phyloP scores from a whole-genome alignment of 345 rosid species.

The Boechera divaricarpa region DNA sequence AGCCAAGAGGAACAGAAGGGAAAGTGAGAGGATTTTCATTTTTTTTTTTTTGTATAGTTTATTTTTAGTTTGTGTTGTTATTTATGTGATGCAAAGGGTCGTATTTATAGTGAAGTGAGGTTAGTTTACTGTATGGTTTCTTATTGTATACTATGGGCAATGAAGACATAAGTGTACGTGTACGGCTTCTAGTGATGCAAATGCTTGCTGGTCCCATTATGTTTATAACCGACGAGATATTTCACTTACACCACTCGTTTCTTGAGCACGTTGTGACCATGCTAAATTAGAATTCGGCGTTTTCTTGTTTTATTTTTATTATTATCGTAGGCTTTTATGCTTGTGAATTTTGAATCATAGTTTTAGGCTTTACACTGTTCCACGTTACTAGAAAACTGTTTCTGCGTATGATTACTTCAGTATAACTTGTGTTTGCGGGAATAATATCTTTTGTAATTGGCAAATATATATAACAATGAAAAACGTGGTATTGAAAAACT shows the following conservation, averaged over 20 bases:
- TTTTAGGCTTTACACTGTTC: not conserved
- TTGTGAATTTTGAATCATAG: not conserved
- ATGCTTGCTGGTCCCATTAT: slow-evolving; percentile 11
- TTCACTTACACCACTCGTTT: slow-evolving; percentile 27
- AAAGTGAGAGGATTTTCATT: slow-evolving; percentile 36
- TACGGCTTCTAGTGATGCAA: not conserved
- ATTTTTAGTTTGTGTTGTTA: slow-evolving; percentile 26
- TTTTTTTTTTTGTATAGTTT: slow-evolving; percentile 1
- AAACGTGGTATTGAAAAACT: not conserved
- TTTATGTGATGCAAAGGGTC: slow-evolving; percentile 4
- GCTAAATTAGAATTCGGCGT: not conserved
- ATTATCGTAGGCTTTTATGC: not conserved
- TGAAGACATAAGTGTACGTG: slow-evolving; percentile 8
- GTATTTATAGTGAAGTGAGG: slow-evolving; percentile 24
- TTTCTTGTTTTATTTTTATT: not conserved
- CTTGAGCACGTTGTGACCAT: slow-evolving; percentile 22
- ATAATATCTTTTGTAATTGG: not conserved
- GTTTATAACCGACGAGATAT: not conserved
- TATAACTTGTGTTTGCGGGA: not conserved
- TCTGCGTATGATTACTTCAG: not conserved
- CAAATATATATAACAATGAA: not conserved
- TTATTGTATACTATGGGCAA: not conserved
- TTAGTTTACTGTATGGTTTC: slow-evolving; percentile 1
- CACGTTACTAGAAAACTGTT: not conserved
- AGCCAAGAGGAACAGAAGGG: slow-evolving; percentile 39